Evolutionary conservation across 805 yeast species (phyloP).

Genomic region (Wickerhamomyces pijperi): DNA sequence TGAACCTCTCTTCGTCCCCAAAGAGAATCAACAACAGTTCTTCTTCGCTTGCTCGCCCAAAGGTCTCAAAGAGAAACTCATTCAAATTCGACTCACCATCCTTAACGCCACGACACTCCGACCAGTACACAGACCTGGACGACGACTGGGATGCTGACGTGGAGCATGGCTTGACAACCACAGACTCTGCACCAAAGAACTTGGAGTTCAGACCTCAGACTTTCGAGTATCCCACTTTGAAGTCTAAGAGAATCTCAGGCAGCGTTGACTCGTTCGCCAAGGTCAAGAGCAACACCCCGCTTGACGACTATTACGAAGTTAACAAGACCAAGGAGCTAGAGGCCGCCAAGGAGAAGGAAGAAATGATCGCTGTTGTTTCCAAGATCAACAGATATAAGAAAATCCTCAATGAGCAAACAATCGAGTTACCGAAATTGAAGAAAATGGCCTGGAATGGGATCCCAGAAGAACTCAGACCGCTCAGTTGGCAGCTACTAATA

Average conservation of each 20-base stretch:
- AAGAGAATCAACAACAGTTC: constrained; percentile 6
- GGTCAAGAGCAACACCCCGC: constrained; percentile 24
- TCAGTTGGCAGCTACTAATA: constrained; percentile 79
- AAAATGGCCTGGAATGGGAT: constrained; percentile 91
- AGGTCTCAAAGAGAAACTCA: constrained; percentile 5
- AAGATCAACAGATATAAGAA: constrained; percentile 58
- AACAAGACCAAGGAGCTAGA: constrained; percentile 25
- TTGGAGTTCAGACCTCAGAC: constrained; percentile 14
- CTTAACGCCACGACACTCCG: constrained; percentile 20
- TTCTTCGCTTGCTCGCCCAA: neutral
- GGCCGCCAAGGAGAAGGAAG: constrained; percentile 36
- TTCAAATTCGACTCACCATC: constrained; percentile 6
- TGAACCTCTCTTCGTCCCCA: constrained; percentile 6
- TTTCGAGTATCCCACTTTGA: constrained; percentile 17
- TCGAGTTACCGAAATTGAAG: constrained; percentile 60
- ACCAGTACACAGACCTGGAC: constrained; percentile 57
- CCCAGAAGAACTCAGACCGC: constrained; percentile 69
- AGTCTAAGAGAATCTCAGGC: constrained; percentile 2
- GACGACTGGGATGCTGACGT: constrained; percentile 90
- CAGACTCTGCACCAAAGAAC: constrained; percentile 21
- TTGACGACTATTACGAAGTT: neutral
- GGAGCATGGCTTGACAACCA: constrained; percentile 23
- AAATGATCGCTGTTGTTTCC: constrained; percentile 46
- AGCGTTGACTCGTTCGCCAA: constrained; percentile 3
- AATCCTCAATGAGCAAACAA: constrained; percentile 37